Evolutionary conservation across 176 grass and related monocot species (phyloP).

Genomic region (Zizania latifolia): DNA sequence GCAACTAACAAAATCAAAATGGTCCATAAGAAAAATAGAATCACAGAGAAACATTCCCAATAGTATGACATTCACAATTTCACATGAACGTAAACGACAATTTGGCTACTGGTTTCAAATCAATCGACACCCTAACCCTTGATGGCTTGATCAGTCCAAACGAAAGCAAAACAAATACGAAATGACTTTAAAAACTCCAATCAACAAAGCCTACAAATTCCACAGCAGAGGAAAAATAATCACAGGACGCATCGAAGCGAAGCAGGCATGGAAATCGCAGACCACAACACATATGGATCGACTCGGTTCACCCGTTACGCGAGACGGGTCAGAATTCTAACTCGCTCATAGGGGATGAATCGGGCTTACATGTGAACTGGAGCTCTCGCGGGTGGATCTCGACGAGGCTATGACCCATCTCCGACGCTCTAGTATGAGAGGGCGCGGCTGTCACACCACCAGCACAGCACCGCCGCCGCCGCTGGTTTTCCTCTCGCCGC

Average conservation of each 20-base stretch:
- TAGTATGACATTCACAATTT: neutral
- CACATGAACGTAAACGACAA: neutral
- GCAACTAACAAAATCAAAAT: conserved; percentile 11
- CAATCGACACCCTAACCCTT: neutral
- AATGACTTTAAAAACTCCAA: neutral
- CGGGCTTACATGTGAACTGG: conserved; percentile 79
- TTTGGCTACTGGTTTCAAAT: neutral
- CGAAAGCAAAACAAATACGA: neutral
- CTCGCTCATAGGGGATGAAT: neutral
- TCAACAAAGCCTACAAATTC: neutral
- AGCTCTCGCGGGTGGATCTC: conserved; percentile 83
- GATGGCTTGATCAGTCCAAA: neutral
- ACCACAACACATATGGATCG: neutral
- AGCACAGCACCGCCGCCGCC: neutral
- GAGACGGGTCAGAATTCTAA: neutral
- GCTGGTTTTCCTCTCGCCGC: neutral
- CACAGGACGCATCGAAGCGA: neutral
- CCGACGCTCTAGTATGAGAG: neutral
- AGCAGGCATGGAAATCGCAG: neutral
- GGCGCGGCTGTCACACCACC: neutral
- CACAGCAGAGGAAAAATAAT: neutral
- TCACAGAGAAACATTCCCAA: neutral
- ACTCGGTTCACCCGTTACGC: neutral
- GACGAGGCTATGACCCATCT: conserved; percentile 73
- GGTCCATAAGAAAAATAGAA: neutral